Conservation (phyloP, 2,329 filamentous ascomycete species). For the Helotiales sp. region DNA sequence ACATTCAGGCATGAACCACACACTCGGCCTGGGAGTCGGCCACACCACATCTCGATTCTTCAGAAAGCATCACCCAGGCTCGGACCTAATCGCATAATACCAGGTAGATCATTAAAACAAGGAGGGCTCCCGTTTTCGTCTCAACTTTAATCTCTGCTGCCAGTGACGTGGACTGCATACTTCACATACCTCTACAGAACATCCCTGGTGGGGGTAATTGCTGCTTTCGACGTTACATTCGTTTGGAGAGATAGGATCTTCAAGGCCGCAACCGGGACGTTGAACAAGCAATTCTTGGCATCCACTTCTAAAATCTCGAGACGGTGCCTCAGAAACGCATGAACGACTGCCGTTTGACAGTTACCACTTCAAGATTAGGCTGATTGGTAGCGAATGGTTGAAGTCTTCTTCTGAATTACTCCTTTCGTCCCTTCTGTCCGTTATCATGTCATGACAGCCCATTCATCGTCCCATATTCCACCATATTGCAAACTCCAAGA, state of each 20-base stretch:
- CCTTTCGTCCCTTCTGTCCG: conserved; percentile 8
- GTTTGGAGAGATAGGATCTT: conserved; percentile 23
- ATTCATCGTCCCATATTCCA: conserved; percentile 24
- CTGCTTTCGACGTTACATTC: neutral
- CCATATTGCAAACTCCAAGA: too few relatives aligned
- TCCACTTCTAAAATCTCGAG: conserved; percentile 17
- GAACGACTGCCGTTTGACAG: conserved; percentile 28
- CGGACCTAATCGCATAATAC: conserved; percentile 25
- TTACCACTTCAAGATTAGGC: conserved; percentile 14
- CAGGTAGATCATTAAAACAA: conserved; percentile 23
- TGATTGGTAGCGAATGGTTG: conserved; percentile 4
- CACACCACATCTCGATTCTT: too few relatives aligned
- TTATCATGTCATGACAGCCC: conserved; percentile 17
- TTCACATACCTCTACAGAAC: too few relatives aligned
- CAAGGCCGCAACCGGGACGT: conserved; percentile 3
- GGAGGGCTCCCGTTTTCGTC: conserved; percentile 23
- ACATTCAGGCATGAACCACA: neutral
- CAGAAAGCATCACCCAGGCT: too few relatives aligned
- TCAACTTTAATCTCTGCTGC: conserved; percentile 21
- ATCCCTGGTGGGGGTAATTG: conserved; percentile 3
- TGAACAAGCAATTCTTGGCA: conserved; percentile 25
- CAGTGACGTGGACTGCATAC: conserved; percentile 6
- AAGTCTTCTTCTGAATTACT: conserved; percentile 17
- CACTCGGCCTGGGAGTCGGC: too few relatives aligned
- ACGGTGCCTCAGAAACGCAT: conserved; percentile 26